phyloP scores from a whole-genome alignment of 2,329 filamentous ascomycete species.

The Zymoseptoria passerinii region DNA sequence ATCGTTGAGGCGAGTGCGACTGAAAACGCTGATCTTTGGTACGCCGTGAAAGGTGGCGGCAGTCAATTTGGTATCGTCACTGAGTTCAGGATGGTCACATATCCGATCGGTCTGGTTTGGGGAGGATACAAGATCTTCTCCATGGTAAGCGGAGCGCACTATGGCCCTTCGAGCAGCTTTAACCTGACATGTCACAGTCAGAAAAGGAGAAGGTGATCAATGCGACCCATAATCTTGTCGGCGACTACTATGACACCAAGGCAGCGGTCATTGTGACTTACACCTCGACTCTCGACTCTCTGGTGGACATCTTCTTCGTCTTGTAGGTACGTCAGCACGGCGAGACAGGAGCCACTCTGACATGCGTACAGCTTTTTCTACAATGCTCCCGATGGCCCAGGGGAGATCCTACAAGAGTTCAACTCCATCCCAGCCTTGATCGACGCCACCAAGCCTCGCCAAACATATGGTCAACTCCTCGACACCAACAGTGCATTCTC shows the following conservation, averaged over 20 bases:
- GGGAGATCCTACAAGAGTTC: slow-evolving; percentile 50
- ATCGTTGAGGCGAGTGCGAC: slow-evolving; percentile 19
- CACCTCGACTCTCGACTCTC: slow-evolving; percentile 37
- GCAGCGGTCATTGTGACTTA: slow-evolving; percentile 53
- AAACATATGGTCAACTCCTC: slow-evolving; percentile 13
- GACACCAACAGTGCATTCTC: slow-evolving; percentile 14
- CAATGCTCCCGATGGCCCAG: slow-evolving; percentile 40
- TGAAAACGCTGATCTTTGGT: slow-evolving; percentile 22
- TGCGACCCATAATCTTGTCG: slow-evolving; percentile 42
- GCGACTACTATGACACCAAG: slow-evolving; percentile 51
- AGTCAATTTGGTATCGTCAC: slow-evolving; percentile 31
- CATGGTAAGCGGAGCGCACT: slow-evolving; percentile 11
- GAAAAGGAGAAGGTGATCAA: slow-evolving; percentile 36
- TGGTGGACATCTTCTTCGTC: slow-evolving; percentile 49
- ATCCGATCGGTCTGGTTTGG: slow-evolving; percentile 31
- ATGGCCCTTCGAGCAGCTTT: too few relatives aligned
- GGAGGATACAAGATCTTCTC: slow-evolving; percentile 40
- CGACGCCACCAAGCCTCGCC: slow-evolving; percentile 9
- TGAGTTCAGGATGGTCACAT: slow-evolving; percentile 27
- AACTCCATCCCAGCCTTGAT: slow-evolving; percentile 24
- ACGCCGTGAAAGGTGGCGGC: slow-evolving; percentile 21
- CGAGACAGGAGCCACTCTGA: neutral
- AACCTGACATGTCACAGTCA: neutral
- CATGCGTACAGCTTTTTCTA: slow-evolving; percentile 39
- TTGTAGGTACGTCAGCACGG: slow-evolving; percentile 30